These are phyloP conservation scores for Phytophthora sp. DNA, from an alignment of 352 stramenopile genomes.

Conservation along the genomic window DNA sequence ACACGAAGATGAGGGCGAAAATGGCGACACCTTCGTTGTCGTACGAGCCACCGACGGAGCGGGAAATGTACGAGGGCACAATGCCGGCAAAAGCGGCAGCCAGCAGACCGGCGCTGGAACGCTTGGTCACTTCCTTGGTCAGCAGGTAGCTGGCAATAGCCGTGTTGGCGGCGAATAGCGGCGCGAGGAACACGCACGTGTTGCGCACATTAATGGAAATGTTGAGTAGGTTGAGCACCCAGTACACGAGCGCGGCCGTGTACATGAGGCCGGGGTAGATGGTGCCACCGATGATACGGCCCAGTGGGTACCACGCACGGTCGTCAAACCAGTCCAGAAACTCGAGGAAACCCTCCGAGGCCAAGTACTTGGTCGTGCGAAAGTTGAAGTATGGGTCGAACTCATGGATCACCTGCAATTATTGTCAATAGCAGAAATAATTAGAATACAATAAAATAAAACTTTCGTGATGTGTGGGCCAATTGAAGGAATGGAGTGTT, in stretches of 20 bases:
- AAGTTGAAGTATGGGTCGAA: constrained; percentile 99
- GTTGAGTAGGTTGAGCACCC: constrained; percentile 90
- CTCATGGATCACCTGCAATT: constrained; percentile 85
- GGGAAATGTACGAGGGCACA: constrained; percentile 97
- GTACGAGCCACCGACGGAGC: constrained; percentile 97
- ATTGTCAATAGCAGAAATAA: not conserved
- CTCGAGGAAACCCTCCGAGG: constrained; percentile 93
- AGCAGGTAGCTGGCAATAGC: constrained; percentile 90
- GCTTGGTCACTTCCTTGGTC: constrained; percentile 91
- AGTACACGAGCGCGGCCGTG: constrained; percentile 90
- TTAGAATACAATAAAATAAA: too few species aligned
- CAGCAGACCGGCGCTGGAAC: constrained; percentile 88
- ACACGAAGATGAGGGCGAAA: constrained; percentile 97
- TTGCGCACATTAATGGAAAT: constrained; percentile 94
- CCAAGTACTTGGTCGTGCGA: constrained; percentile 97
- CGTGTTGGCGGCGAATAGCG: constrained; percentile 91
- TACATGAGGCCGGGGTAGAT: constrained; percentile 95
- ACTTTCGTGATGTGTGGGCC: constrained; percentile 5
- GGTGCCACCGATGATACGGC: constrained; percentile 92
- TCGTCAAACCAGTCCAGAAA: constrained; percentile 99
- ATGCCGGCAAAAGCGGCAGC: constrained; percentile 96
- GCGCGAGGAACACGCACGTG: constrained; percentile 92
- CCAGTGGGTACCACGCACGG: constrained; percentile 93
- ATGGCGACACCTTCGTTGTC: constrained; percentile 99
- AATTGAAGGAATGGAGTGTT: not conserved